phyloP scores from a whole-genome alignment of 2,329 filamentous ascomycete genomes.

The Dothideomycetes sp. region DNA sequence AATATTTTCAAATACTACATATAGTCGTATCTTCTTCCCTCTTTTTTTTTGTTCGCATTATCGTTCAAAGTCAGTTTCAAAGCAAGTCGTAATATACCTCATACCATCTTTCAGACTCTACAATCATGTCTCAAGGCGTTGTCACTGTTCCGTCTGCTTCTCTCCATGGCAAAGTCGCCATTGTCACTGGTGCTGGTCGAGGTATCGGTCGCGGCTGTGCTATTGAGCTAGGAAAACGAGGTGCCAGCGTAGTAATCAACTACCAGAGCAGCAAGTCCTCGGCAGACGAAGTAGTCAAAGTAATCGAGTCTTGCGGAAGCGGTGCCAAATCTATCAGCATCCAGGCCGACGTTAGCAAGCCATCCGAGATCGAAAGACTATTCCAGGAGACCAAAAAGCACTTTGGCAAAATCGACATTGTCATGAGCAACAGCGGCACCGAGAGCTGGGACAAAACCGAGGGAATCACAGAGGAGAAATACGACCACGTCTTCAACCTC shows the following conservation, averaged over 20 bases:
- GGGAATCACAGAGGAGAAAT: constrained; percentile 59
- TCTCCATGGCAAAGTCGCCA: constrained; percentile 42
- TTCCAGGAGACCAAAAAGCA: constrained; percentile 32
- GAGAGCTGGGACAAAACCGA: constrained; percentile 58
- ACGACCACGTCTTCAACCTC: constrained; percentile 58
- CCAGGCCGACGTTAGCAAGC: constrained; percentile 46
- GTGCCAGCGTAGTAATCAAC: constrained; percentile 56
- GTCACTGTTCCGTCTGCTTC: constrained; percentile 34
- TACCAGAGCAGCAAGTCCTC: constrained; percentile 43
- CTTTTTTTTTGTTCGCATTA: not conserved
- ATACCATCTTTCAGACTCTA: no score
- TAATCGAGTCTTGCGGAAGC: constrained; percentile 34
- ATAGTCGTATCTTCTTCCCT: not conserved
- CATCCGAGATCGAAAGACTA: constrained; percentile 47
- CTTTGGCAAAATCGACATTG: constrained; percentile 35
- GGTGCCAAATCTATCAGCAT: constrained; percentile 45
- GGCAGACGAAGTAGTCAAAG: constrained; percentile 37
- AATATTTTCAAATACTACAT: not conserved
- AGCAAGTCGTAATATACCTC: no score
- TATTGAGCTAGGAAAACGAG: constrained; percentile 55
- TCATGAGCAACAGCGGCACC: constrained; percentile 47
- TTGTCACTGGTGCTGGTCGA: constrained; percentile 55
- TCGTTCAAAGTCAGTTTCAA: no score
- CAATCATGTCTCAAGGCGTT: constrained; percentile 13
- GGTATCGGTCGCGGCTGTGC: constrained; percentile 58